These are phyloP conservation scores for Protomyces pachydermus DNA, from an alignment of 1,139 yeast species.

Conservation along the genomic window DNA sequence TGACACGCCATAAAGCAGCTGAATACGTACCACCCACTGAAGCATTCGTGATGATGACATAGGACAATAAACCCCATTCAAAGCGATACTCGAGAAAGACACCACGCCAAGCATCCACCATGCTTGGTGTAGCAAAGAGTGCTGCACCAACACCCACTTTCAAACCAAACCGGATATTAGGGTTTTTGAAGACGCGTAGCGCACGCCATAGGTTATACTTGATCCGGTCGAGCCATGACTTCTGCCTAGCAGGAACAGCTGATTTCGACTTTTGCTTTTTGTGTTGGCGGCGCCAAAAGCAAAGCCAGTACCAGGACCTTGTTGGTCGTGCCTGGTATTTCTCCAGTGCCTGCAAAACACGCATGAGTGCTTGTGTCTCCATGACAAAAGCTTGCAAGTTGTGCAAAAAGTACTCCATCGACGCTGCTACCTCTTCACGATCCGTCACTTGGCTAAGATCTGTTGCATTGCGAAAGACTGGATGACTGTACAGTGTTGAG, in stretches of 20 bases:
- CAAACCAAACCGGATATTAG: slow-evolving; percentile 72
- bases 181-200: slow-evolving; percentile 48
- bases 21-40: slow-evolving; percentile 81
- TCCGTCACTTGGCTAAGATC: slow-evolving; percentile 50
- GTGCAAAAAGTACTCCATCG: slow-evolving; percentile 74
- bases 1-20: slow-evolving; percentile 62
- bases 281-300: slow-evolving; percentile 44
- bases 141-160: slow-evolving; percentile 77
- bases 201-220: slow-evolving; percentile 44
- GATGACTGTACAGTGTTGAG: slow-evolving; percentile 47
- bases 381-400: slow-evolving; percentile 59
- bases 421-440: slow-evolving; percentile 77
- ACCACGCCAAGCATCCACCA: slow-evolving; percentile 52
- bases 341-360: slow-evolving; percentile 47
- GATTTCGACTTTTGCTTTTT: not conserved
- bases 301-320: slow-evolving; percentile 51
- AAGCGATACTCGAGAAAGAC: slow-evolving; percentile 64
- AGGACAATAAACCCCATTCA: slow-evolving; percentile 80
- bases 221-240: not conserved
- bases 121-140: slow-evolving; percentile 62
- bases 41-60: slow-evolving; percentile 77
- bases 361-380: slow-evolving; percentile 52
- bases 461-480: slow-evolving; percentile 35
- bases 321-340: slow-evolving; percentile 37
- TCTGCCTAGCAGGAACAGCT: not conserved